Percentiles rank a stretch among this genome's conserved stretches.
These are phyloP conservation scores for Lepraria neglecta DNA, from an alignment of 495 filamentous ascomycete species.

Conservation along the genomic window DNA sequence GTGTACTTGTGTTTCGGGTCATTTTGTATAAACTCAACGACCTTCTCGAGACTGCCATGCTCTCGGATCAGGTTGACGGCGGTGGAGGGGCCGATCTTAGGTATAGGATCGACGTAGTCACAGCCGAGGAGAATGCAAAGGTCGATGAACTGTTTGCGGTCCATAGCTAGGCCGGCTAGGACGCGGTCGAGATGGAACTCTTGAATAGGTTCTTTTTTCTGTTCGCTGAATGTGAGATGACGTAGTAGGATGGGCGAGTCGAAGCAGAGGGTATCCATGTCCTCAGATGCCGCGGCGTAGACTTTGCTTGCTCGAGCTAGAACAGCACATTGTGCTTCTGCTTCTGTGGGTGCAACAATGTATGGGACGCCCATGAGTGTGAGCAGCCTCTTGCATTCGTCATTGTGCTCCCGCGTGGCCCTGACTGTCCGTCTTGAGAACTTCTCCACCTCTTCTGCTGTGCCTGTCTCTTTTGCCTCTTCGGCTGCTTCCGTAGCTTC, in stretches of 20 bases:
- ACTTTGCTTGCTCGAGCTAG: slow-evolving; percentile 90
- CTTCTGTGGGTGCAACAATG: slow-evolving; percentile 91
- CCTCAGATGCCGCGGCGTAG: slow-evolving; percentile 91
- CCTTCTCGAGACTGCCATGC: slow-evolving; percentile 76
- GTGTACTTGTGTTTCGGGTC: slow-evolving; percentile 71
- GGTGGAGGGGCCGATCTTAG: slow-evolving; percentile 84
- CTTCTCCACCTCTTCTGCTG: slow-evolving; percentile 94
- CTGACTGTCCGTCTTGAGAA: slow-evolving; percentile 91
- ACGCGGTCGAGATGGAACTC: slow-evolving; percentile 85
- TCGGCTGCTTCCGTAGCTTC: slow-evolving; percentile 83
- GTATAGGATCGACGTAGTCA: slow-evolving; percentile 94
- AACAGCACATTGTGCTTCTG: slow-evolving; percentile 91
- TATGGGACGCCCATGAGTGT: slow-evolving; percentile 95
- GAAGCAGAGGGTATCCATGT: slow-evolving; percentile 99
- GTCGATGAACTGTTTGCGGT: slow-evolving; percentile 84
- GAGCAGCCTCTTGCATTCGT: slow-evolving; percentile 82
- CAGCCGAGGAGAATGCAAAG: slow-evolving; percentile 97
- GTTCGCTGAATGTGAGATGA: slow-evolving; percentile 93
- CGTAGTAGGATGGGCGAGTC: slow-evolving; percentile 83
- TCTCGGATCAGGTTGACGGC: slow-evolving; percentile 91
- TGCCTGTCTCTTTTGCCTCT: slow-evolving; percentile 95
- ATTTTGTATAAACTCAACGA: slow-evolving; percentile 70
- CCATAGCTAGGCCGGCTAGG: slow-evolving; percentile 79
- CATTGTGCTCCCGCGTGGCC: slow-evolving; percentile 94
- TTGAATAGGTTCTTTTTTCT: slow-evolving; percentile 93